Base-by-base conservation (phyloP, 352 stramenopile species). In the Globisporangium megalacanthum region DNA sequence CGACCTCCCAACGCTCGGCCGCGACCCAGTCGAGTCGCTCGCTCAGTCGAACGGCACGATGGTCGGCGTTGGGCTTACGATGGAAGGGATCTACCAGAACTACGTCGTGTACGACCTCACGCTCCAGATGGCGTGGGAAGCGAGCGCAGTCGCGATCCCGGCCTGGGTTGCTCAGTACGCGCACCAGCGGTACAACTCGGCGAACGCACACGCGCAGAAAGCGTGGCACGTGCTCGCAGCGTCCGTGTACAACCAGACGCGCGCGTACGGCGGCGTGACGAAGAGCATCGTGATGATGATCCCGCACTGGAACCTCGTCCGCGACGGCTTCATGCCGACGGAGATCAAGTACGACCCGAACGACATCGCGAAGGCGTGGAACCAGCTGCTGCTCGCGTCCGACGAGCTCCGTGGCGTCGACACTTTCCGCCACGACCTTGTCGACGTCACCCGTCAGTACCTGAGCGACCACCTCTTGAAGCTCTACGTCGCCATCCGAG, bases 31-130 rank as follows among this genome's bases (percentile, higher is more conserved):
- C 33, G 33, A 64, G 19, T 78, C 81, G 4, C 68, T 67, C 14
- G 52, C 59, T 2, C 66, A 52, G 17, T 88, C 78, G 57, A 69
- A 77, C 35, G 79, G 77, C 7, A 89, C 82, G 11, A 89, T 94
- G 81, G 66, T 82, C 17, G 83, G 83, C 33, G 62, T 94, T 7
- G 83, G 83, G 0, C 64, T 91, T 31, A 91, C 80, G 0, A 94
- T 94, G 81, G 83, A 94, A 65, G 83, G 83, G 22, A 94, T 94
- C 56, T 90, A 84, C 60, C 79, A 94, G 52, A 94, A 94, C 71
- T 94, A 94, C 54, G 69, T 91, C 0, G 79, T 94, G 39, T 94
- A 94, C 56, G 83, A 94, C 50, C 62, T 92, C 31, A 71, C 74
- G 14, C 58, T 92, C 10, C 70, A 90, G 44, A 91, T 89, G 79